phyloP scores from a whole-genome alignment of 2,329 filamentous ascomycete species.

The Cladosporium velox region DNA sequence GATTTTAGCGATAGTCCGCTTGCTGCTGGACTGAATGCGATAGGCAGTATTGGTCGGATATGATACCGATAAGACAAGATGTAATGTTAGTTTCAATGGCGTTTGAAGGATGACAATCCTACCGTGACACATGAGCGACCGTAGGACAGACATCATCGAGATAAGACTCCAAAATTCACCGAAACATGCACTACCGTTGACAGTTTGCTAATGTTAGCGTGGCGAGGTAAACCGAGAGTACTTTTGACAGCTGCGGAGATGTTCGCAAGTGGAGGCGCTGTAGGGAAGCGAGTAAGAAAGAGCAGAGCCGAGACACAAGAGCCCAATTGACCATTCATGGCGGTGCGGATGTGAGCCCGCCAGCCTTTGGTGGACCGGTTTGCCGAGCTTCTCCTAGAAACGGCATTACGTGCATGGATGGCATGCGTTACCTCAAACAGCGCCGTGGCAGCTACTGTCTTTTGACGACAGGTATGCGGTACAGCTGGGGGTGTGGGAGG shows the following conservation, averaged over 20 bases:
- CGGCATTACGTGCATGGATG: conserved; percentile 16
- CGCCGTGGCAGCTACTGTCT: conserved; percentile 17
- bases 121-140: conserved; percentile 15
- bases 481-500: conserved; percentile 2
- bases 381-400: conserved; percentile 21
- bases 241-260: conserved; percentile 20
- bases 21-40: background rate
- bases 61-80: background rate
- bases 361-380: background rate
- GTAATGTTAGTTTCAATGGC: background rate
- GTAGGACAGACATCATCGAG: conserved; percentile 1
- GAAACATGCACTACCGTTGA: conserved; percentile 7
- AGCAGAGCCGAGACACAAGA: conserved; percentile 16
- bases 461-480: conserved; percentile 17
- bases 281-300: conserved; percentile 5
- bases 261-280: conserved; percentile 16
- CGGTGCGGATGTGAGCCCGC: conserved; percentile 15
- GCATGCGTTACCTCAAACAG: conserved; percentile 16
- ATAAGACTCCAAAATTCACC: conserved; percentile 8
- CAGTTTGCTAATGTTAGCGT: conserved; percentile 10
- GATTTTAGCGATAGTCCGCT: background rate
- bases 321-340: conserved; percentile 4
- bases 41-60: background rate
- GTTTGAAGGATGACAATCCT: conserved; percentile 2
- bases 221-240: conserved; percentile 20